Base-by-base conservation (phyloP, 306 rosid species). In the Vigna reflexopilosa region DNA sequence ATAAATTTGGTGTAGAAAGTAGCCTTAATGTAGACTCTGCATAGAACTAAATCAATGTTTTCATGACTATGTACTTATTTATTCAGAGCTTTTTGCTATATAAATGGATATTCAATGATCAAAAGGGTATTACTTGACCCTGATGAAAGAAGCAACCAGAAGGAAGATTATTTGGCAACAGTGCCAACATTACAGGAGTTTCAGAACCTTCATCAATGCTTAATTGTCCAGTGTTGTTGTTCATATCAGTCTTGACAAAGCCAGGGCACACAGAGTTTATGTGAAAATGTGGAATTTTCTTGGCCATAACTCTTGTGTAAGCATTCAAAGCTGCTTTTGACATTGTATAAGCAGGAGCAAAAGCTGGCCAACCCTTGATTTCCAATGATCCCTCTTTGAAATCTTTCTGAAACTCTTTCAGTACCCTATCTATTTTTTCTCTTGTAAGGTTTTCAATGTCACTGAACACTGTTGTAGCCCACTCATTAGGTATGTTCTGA, bases 321-420 rank as follows among this genome's bases (percentile, higher is more conserved):
- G 82, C 81, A 79, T 85, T 85, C 38, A 85, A 49, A 73, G 82
- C 84, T 64, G 82, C 84, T 85, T 85, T 85, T 57, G 88, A 82
- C 32, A 85, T 61, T 63, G 62, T 51, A 47, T 85, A 85, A 24
- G 80, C 84, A 17, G 84, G 72, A 14, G 74, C 67, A 70, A 47
- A 49, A 11, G 28, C 34, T 63, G 84, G 88, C 88, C 86, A 85
- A 0, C 84, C 82, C 57, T 85, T 85, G 48, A 66, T 67, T 20
- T 85, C 82, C 5, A 75, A 9, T 75, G 52, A 64, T 14, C 84
- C 88, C n/a, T 75, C 82, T 75, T 70, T 85, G 52, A 36, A 70
- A 59, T 85, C 88, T 42, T 70, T 85, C 20, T 64, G 24, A 79
- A 75, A 85, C 70, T 79, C 84, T 19, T 70, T 64, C 10, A 79